phyloP scores from a whole-genome alignment of 768 basidiomycete species.

The Tricholoma matsutake region DNA sequence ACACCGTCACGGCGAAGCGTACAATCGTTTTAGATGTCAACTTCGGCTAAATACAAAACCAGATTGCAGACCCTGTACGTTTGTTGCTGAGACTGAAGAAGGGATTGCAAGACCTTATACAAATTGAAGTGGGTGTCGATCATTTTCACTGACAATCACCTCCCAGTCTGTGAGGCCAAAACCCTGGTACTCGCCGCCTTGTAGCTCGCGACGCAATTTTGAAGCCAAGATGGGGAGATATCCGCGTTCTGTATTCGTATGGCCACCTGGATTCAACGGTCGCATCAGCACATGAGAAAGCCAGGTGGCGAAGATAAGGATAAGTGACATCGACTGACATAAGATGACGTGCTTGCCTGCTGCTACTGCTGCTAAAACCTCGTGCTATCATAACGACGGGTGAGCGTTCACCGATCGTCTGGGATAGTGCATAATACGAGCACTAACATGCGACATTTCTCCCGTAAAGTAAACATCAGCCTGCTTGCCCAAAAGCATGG shows the following conservation, averaged over 20 bases:
- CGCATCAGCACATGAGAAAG: background rate
- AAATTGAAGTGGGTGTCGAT: constrained; percentile 72
- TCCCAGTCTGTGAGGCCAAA: constrained; percentile 43
- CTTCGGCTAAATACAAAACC: background rate
- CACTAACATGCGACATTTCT: constrained; percentile 83
- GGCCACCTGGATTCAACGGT: constrained; percentile 55
- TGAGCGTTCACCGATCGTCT: background rate
- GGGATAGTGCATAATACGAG: background rate
- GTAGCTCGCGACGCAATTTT: constrained; percentile 56
- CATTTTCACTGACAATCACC: constrained; percentile 69
- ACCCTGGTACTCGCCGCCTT: constrained; percentile 27
- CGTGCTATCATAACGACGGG: constrained; percentile 54
- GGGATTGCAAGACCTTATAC: constrained; percentile 36
- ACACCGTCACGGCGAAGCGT: no score
- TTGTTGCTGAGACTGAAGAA: background rate
- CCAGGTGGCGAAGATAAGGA: background rate
- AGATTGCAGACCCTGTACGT: background rate
- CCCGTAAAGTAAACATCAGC: constrained; percentile 93
- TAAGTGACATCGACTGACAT: constrained; percentile 49
- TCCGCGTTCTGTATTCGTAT: constrained; percentile 93
- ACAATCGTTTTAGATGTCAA: background rate
- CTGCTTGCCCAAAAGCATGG: constrained; percentile 63
- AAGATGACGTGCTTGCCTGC: constrained; percentile 77
- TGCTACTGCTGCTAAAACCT: constrained; percentile 79
- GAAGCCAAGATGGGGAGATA: constrained; percentile 76